phyloP scores from a whole-genome alignment of 1,284 basidiomycete species.

The Ganoderma boninense region DNA sequence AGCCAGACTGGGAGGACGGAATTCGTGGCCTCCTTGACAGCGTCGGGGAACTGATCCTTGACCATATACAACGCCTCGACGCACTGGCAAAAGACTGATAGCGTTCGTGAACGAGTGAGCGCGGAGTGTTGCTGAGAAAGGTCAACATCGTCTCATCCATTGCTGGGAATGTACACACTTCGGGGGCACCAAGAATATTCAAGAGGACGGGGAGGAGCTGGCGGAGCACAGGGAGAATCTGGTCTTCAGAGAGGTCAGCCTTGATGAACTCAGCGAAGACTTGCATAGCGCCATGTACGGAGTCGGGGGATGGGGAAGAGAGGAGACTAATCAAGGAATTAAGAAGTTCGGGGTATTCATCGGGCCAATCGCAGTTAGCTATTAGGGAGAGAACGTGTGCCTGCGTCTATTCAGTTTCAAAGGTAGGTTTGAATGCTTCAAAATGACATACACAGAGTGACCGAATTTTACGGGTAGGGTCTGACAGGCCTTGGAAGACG shows the following conservation, averaged over 20 bases:
- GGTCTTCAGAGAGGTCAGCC: slow-evolving; percentile 91
- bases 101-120: slow-evolving; percentile 83
- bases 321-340: slow-evolving; percentile 77
- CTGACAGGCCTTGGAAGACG: slow-evolving; percentile 85
- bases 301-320: slow-evolving; percentile 72
- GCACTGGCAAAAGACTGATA: slow-evolving; percentile 93
- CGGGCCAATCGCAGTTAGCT: slow-evolving; percentile 92
- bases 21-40: slow-evolving; percentile 84
- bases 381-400: slow-evolving; percentile 87
- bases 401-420: slow-evolving; percentile 47
- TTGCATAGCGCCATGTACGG: slow-evolving; percentile 95
- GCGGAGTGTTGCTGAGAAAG: slow-evolving; percentile 70
- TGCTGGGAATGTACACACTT: slow-evolving; percentile 54
- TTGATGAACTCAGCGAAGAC: slow-evolving; percentile 93
- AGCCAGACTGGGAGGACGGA: slow-evolving; percentile 91
- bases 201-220: slow-evolving; percentile 87
- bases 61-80: slow-evolving; percentile 93
- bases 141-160: neutral
- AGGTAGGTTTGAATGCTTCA: neutral
- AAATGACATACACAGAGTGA: slow-evolving; percentile 71
- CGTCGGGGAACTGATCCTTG: slow-evolving; percentile 88
- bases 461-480: slow-evolving; percentile 85
- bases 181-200: slow-evolving; percentile 78
- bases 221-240: slow-evolving; percentile 87
- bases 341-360: slow-evolving; percentile 89